Conservation (phyloP, 495 filamentous ascomycete genomes). For the Penicillium parvum region DNA sequence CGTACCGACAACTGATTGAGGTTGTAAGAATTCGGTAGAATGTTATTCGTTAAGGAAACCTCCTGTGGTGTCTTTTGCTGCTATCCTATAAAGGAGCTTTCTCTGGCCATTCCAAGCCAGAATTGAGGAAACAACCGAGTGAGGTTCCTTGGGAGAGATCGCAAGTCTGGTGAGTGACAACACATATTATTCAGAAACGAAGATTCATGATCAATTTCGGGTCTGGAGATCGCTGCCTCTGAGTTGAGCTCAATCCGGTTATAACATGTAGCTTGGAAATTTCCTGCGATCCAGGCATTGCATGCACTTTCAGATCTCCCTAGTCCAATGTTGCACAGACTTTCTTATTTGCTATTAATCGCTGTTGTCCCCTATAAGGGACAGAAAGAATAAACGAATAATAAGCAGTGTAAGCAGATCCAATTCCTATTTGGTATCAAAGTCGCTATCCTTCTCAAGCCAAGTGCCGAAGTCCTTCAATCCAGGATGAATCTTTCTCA, state of each 20-base stretch:
- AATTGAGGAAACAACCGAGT: no score
- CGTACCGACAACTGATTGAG: no score
- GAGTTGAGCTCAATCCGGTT: not conserved
- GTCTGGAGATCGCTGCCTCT: not conserved
- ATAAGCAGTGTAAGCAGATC: not conserved
- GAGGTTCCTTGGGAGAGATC: not conserved
- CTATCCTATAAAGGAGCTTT: no score
- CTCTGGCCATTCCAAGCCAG: no score
- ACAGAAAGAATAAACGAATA: not conserved
- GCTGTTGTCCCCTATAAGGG: not conserved
- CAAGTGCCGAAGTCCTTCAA: constrained; percentile 57
- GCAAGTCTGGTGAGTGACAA: not conserved
- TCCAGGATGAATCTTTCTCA: constrained; percentile 46
- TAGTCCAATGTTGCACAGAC: not conserved
- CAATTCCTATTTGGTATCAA: constrained; percentile 14
- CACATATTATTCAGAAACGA: not conserved
- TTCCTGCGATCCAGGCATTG: no score
- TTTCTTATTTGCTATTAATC: not conserved
- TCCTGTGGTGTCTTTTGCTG: no score
- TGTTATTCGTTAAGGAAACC: no score
- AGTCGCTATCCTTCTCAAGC: constrained; percentile 55
- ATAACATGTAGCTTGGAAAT: not conserved
- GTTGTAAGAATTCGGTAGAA: no score
- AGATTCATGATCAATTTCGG: not conserved
- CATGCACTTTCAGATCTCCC: not conserved